Evolutionary conservation across 192 early-diverging fungal genomes (phyloP), one percentile per base, ranked within the genome.

Genomic region (Chytriomyces sp.): DNA sequence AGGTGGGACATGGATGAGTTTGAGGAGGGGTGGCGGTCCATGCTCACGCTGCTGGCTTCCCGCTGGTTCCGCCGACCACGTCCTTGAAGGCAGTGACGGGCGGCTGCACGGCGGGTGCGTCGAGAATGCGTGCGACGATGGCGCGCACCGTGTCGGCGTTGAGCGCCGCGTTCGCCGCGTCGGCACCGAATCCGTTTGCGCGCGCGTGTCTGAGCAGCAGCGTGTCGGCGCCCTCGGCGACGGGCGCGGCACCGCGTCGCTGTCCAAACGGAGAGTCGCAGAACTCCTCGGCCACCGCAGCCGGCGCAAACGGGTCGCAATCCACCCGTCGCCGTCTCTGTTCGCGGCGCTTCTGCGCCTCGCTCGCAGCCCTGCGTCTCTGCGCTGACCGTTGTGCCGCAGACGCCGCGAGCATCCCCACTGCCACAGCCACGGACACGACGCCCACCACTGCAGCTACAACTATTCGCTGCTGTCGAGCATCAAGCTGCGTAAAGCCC

Each of bases 21-120:
- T 62, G 5, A 10, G 64, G 7, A 40, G 5, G 22, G 64, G 39
- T 17, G 49, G 34, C 39, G 41, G 38, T 12, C 2, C 8, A 19
- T 30, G 28, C 52, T 52, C 52, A 32, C 6, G 64, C 38, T 3
- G 60, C 60, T 6, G 59, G 59, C 17, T 38, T 40, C 32, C 59
- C 61, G 60, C 49, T 63, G 5, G 54, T 5, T 7, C 28, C 59
- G 8, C 59, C 69, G 22, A 73, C 31, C 19, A 32, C 40, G 28
- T 41, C 26, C 31, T 36, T 28, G 41, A 73, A 73, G 19, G 71
- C 71, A 14, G 37, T 49, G 37, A 31, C 37, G 8, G 71, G 71
- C 17, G 71, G 59, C 5, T 73, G 59, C 1, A 17, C 30, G 19
- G 59, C 40, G 6, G 38, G 5, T 10, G 32, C 26, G n/a, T 73